Percentiles rank a stretch among this genome's conserved stretches.
phyloP scores from a whole-genome alignment of 306 rosid species.

The Corylus americana region DNA sequence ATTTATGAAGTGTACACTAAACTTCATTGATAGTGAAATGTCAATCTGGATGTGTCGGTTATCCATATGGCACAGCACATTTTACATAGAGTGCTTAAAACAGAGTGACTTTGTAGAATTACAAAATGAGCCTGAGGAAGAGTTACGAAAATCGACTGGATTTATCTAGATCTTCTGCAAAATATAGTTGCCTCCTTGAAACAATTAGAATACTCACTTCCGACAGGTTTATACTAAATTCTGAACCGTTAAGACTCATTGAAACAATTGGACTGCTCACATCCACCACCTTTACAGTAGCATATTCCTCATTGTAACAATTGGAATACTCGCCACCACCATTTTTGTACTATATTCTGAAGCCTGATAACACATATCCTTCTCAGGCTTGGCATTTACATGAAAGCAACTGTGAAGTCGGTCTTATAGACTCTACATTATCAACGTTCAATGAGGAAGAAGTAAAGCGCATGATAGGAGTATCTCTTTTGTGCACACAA shows the following conservation, averaged over 20 bases:
- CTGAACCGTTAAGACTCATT: not conserved
- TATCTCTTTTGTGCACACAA: constrained; percentile 67
- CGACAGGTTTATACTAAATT: not conserved
- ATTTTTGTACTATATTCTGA: not conserved
- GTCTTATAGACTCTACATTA: constrained; percentile 47
- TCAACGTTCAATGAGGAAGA: constrained; percentile 45
- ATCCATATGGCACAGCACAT: too few species aligned
- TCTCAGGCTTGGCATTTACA: constrained; percentile 53
- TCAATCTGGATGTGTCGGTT: too few species aligned
- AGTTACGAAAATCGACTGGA: too few species aligned
- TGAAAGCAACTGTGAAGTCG: constrained; percentile 41
- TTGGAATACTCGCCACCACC: not conserved
- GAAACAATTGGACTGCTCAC: not conserved
- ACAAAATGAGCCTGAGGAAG: too few species aligned
- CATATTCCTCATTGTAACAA: not conserved
- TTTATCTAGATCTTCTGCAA: too few species aligned
- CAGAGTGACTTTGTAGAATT: too few species aligned
- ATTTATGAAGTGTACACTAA: too few species aligned
- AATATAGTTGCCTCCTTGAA: too few species aligned
- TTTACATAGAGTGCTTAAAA: too few species aligned
- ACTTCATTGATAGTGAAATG: too few species aligned
- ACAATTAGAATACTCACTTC: too few species aligned
- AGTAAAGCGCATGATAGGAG: constrained; percentile 43
- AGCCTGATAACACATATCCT: not conserved
- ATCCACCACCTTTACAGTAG: not conserved